Evolutionary conservation across 163 green algal species (phyloP).

Genomic region (Chlamydomonas reinhardtii): DNA sequence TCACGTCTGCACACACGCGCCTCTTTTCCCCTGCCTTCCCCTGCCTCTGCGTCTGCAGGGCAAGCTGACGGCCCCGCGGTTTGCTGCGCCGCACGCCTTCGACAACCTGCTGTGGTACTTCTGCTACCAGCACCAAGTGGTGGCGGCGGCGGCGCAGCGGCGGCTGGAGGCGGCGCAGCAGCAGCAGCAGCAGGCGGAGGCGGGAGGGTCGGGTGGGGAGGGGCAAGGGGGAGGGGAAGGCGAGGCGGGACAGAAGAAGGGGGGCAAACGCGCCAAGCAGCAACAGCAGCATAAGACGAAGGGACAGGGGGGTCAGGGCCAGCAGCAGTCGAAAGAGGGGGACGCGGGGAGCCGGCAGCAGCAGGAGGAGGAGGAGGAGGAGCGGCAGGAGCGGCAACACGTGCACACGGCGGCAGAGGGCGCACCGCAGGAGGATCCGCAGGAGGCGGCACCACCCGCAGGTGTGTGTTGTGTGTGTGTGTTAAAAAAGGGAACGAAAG

Average conservation of each 20-base stretch:
- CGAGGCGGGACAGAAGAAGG: too few species aligned
- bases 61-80: slow-evolving; percentile 49
- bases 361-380: too few species aligned
- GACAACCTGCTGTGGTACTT: slow-evolving; percentile 71
- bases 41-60: too few species aligned
- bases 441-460: too few species aligned
- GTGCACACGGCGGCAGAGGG: too few species aligned
- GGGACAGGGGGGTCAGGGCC: not conserved
- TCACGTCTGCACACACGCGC: too few species aligned
- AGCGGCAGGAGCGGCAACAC: too few species aligned
- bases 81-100: slow-evolving; percentile 41
- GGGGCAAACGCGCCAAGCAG: not conserved
- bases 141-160: slow-evolving; percentile 43
- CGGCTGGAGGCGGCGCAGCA: not conserved
- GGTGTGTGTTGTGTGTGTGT: too few species aligned
- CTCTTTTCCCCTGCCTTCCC: too few species aligned
- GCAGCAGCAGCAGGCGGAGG: not conserved
- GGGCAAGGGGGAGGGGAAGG: not conserved
- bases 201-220: not conserved
- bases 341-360: not conserved
- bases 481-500: too few species aligned
- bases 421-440: too few species aligned
- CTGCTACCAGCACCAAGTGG: slow-evolving; percentile 64
- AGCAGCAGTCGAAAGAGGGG: not conserved
- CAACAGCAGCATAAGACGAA: not conserved